phyloP scores from a whole-genome alignment of 148 eudicot species.

The Limonium bicolor region DNA sequence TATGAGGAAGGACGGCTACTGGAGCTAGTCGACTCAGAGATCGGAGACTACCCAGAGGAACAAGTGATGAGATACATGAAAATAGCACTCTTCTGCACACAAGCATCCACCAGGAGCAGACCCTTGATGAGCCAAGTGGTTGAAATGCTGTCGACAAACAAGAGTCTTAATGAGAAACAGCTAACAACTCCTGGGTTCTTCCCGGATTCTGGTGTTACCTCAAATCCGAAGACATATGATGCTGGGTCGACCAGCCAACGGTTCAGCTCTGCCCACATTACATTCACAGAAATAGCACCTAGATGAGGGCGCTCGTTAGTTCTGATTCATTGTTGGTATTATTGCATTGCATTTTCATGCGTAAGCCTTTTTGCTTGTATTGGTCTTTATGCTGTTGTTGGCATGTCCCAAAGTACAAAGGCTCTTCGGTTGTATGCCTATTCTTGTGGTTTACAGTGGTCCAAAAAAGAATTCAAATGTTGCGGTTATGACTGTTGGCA shows the following conservation, averaged over 20 bases:
- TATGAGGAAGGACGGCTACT: constrained; percentile 48
- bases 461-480: too few species aligned
- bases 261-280: constrained; percentile 40
- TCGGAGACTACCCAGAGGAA: constrained; percentile 40
- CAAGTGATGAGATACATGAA: constrained; percentile 44
- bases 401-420: too few species aligned
- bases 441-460: too few species aligned
- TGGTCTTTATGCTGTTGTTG: too few species aligned
- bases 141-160: constrained; percentile 61
- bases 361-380: too few species aligned
- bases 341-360: too few species aligned
- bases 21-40: constrained; percentile 66
- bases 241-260: constrained; percentile 34
- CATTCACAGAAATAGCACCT: constrained; percentile 50
- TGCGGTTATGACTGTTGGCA: too few species aligned
- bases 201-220: constrained; percentile 18
- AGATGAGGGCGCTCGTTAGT: too few species aligned
- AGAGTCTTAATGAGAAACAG: constrained; percentile 49
- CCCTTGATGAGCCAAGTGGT: constrained; percentile 80
- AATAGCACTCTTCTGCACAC: constrained; percentile 81
- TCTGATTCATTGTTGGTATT: too few species aligned
- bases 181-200: constrained; percentile 64
- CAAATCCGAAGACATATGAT: constrained; percentile 18
- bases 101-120: constrained; percentile 59
- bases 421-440: too few species aligned